A percentile compares a stretch with the other conserved stretches of the same genome.
Conservation (phyloP, 1,284 basidiomycete genomes). For the Fistulinella staudtii region DNA sequence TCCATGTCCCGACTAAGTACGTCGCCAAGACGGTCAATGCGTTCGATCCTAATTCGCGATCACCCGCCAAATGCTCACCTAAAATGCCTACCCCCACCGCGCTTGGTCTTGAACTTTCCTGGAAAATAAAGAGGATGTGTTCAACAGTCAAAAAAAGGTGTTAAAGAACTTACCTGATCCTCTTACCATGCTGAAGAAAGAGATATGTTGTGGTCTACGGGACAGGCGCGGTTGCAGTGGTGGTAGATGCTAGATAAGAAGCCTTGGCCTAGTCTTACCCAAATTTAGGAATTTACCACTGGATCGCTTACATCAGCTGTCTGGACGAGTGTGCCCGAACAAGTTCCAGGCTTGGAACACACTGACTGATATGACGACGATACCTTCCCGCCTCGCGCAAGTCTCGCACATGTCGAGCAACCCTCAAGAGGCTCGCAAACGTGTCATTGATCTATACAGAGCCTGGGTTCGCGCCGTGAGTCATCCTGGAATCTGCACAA, state of each 20-base stretch:
- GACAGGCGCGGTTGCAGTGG: not conserved
- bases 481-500: slow-evolving; percentile 4
- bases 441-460: slow-evolving; percentile 81
- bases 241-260: slow-evolving; percentile 14
- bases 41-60: slow-evolving; percentile 2
- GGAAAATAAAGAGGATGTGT: not conserved
- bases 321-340: slow-evolving; percentile 11
- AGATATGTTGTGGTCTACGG: not conserved
- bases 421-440: slow-evolving; percentile 65
- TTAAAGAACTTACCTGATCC: slow-evolving; percentile 42
- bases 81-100: slow-evolving; percentile 82
- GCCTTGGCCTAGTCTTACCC: slow-evolving; percentile 1
- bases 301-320: slow-evolving; percentile 16
- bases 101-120: slow-evolving; percentile 83
- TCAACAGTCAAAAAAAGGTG: not conserved
- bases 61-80: slow-evolving; percentile 48
- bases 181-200: slow-evolving; percentile 47
- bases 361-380: not conserved
- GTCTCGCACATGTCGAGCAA: not conserved
- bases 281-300: slow-evolving; percentile 7
- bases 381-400: not conserved
- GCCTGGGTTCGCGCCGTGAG: slow-evolving; percentile 89
- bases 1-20: slow-evolving; percentile 52
- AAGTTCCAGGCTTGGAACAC: not conserved
- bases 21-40: slow-evolving; percentile 3